Percentiles rank a stretch among this genome's conserved stretches.
Conservation (phyloP, 2,329 filamentous ascomycete genomes). For the Aspergillus aculeatinus region DNA sequence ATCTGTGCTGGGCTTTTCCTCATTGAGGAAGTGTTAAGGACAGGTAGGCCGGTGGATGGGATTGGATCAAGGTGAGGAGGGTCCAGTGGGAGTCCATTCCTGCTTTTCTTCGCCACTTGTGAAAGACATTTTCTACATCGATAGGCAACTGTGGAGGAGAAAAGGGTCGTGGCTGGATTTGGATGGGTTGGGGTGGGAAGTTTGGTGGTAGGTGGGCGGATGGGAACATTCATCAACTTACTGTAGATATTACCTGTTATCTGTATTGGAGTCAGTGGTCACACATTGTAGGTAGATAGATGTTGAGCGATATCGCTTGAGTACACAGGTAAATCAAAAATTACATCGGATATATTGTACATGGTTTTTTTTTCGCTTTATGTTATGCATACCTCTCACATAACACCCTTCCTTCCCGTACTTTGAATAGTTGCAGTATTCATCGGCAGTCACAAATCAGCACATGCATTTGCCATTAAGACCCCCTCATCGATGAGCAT, state of each 20-base stretch:
- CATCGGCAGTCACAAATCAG: too few relatives aligned
- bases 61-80: neutral
- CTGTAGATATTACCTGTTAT: too few relatives aligned
- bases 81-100: neutral
- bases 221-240: neutral
- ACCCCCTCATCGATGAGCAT: too few relatives aligned
- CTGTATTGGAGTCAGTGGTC: too few relatives aligned
- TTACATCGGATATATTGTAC: too few relatives aligned
- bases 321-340: too few relatives aligned
- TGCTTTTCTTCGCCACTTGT: neutral
- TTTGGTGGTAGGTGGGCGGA: neutral
- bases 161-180: neutral
- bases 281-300: too few relatives aligned
- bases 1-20: neutral
- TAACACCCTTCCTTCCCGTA: too few relatives aligned
- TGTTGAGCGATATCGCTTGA: too few relatives aligned
- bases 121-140: neutral
- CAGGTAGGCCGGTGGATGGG: neutral
- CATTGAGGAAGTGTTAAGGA: neutral
- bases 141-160: neutral
- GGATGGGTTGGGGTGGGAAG: neutral
- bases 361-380: too few relatives aligned
- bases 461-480: neutral
- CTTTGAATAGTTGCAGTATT: too few relatives aligned
- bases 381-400: too few relatives aligned